These are phyloP conservation scores for Yarrowia sp. DNA, from an alignment of 805 yeast genomes.

Conservation along the genomic window DNA sequence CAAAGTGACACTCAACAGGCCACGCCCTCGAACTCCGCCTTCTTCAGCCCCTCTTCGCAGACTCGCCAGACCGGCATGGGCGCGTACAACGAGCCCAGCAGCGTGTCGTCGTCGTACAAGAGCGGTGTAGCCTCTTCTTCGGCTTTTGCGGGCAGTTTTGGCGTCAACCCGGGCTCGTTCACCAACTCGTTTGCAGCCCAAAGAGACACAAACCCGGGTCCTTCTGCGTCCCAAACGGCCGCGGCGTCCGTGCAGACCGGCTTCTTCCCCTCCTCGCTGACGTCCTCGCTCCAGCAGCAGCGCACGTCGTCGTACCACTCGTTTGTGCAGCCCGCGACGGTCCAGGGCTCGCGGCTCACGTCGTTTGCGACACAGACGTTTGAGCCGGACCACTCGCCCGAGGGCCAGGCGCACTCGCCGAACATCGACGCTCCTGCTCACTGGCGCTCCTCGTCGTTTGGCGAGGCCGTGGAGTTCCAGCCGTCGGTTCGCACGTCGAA, in stretches of 20 bases:
- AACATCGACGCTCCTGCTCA: conserved; percentile 19
- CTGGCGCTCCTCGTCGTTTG: conserved; percentile 4
- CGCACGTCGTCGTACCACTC: conserved; percentile 26
- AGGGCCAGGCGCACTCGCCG: conserved; percentile 16
- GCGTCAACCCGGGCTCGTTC: neutral
- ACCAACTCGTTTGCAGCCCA: conserved; percentile 5
- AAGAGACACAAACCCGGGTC: too few relatives aligned
- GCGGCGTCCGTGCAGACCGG: conserved; percentile 29
- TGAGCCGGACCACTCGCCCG: conserved; percentile 22
- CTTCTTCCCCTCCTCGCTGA: conserved; percentile 37
- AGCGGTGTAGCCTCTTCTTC: conserved; percentile 26
- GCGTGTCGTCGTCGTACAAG: conserved; percentile 29
- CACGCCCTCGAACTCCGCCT: conserved; percentile 29
- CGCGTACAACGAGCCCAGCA: conserved; percentile 35
- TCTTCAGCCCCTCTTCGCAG: conserved; percentile 35
- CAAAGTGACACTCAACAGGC: neutral
- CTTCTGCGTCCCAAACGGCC: too few relatives aligned
- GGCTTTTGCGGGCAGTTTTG: neutral
- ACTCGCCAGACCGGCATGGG: conserved; percentile 33
- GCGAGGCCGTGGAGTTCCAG: conserved; percentile 12
- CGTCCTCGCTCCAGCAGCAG: conserved; percentile 29
- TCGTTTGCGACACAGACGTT: conserved; percentile 23
- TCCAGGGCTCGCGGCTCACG: conserved; percentile 16
- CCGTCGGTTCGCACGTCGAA: conserved; percentile 1
- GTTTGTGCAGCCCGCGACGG: conserved; percentile 14